Conservation (phyloP, 1,139 yeast genomes). For the Suhomyces bokatorum region DNA sequence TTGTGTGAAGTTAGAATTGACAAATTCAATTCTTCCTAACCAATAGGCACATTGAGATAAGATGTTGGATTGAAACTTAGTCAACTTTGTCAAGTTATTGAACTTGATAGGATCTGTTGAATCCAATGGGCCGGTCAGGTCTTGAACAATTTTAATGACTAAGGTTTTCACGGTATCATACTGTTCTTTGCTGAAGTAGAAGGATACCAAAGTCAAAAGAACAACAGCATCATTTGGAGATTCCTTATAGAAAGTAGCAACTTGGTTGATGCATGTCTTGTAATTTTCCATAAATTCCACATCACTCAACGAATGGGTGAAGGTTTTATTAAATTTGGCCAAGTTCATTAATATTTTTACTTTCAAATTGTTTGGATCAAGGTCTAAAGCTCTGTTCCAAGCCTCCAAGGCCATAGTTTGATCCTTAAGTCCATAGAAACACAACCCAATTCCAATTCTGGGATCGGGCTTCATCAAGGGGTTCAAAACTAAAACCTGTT, state of each 20-base stretch:
- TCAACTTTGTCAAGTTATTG: slow-evolving; percentile 22
- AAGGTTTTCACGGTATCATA: slow-evolving; percentile 59
- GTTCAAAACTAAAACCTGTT: slow-evolving; percentile 72
- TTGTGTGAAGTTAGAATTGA: slow-evolving; percentile 55
- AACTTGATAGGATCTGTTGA: slow-evolving; percentile 24
- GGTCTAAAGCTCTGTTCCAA: slow-evolving; percentile 78
- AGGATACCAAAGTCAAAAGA: slow-evolving; percentile 50
- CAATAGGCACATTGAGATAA: slow-evolving; percentile 82
- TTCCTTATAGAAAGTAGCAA: slow-evolving; percentile 30
- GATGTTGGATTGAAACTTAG: slow-evolving; percentile 38
- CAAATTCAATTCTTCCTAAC: slow-evolving; percentile 78
- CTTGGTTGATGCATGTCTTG: slow-evolving; percentile 41
- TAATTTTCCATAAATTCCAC: slow-evolving; percentile 56
- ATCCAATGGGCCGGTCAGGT: slow-evolving; percentile 33
- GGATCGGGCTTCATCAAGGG: slow-evolving; percentile 89
- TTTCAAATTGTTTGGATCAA: slow-evolving; percentile 60
- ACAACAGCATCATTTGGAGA: slow-evolving; percentile 37
- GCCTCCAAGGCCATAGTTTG: slow-evolving; percentile 72
- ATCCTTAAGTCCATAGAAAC: slow-evolving; percentile 88
- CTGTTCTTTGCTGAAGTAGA: slow-evolving; percentile 61
- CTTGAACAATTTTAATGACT: slow-evolving; percentile 49
- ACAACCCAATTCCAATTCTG: slow-evolving; percentile 89
- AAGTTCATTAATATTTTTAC: slow-evolving; percentile 69
- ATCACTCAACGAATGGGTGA: slow-evolving; percentile 59
- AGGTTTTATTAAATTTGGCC: slow-evolving; percentile 66